Conservation (phyloP, 2,329 filamentous ascomycete genomes). For the Coniochaeta sp. region DNA sequence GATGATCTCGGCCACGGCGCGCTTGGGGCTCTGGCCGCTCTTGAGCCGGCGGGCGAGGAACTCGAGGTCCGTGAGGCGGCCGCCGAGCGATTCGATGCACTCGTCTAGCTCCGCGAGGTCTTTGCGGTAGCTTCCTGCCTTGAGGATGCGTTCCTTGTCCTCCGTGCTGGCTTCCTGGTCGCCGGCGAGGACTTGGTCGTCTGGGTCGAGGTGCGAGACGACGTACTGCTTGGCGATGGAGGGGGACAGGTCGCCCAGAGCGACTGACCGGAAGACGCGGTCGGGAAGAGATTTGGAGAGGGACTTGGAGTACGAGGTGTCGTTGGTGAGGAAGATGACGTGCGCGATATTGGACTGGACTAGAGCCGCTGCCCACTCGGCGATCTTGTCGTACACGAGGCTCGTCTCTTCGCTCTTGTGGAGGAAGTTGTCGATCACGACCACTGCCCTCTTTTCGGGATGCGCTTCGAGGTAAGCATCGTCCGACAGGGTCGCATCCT, state of each 20-base stretch:
- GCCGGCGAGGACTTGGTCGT: constrained; percentile 16
- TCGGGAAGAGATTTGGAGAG: constrained; percentile 83
- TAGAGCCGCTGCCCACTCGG: constrained; percentile 82
- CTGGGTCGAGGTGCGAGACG: constrained; percentile 64
- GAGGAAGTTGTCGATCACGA: constrained; percentile 88
- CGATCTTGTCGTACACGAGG: constrained; percentile 69
- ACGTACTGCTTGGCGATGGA: constrained; percentile 86
- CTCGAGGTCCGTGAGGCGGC: constrained; percentile 90
- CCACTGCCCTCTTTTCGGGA: constrained; percentile 72
- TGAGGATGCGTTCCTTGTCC: constrained; percentile 16
- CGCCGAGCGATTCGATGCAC: constrained; percentile 76
- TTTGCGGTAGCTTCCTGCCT: constrained; percentile 27
- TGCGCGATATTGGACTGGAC: constrained; percentile 87
- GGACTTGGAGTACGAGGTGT: constrained; percentile 81
- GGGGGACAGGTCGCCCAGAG: constrained; percentile 77
- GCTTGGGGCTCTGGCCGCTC: constrained; percentile 72
- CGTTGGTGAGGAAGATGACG: constrained; percentile 88
- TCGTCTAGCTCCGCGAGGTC: constrained; percentile 67
- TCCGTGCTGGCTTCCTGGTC: constrained; percentile 11
- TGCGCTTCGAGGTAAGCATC: constrained; percentile 89
- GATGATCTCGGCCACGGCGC: constrained; percentile 82
- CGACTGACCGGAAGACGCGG: constrained; percentile 79
- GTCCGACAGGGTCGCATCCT: constrained; percentile 63
- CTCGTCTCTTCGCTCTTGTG: constrained; percentile 64
- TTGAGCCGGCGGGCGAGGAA: constrained; percentile 87